Evolutionary conservation across 768 basidiomycete species (phyloP).

Genomic region (Leucosporidium yakuticum): DNA sequence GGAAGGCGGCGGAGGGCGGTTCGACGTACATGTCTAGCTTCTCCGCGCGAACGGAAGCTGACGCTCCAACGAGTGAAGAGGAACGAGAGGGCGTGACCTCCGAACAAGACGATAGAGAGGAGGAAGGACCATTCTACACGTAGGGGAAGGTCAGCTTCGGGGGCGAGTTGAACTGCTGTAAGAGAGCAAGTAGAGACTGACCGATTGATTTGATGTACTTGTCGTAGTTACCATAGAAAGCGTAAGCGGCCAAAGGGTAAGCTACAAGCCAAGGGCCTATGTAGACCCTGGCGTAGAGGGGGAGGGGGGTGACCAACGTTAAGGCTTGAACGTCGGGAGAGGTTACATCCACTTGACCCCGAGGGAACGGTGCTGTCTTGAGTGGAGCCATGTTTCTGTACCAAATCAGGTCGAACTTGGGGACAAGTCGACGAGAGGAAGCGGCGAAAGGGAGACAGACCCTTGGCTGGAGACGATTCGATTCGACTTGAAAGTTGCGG

Average conservation of each 20-base stretch:
- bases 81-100: conserved; percentile 85
- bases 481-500: not conserved
- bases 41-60: conserved; percentile 68
- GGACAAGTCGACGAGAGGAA: not conserved
- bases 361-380: conserved; percentile 2
- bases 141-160: not conserved
- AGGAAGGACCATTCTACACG: conserved; percentile 97
- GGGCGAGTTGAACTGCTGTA: no score
- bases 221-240: conserved; percentile 86
- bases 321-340: conserved; percentile 18
- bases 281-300: conserved; percentile 42
- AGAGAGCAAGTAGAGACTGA: not conserved
- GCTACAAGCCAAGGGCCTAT: conserved; percentile 44
- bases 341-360: conserved; percentile 6
- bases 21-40: conserved; percentile 61
- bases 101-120: conserved; percentile 74
- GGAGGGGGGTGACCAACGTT: conserved; percentile 33
- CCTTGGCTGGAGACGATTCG: not conserved
- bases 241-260: conserved; percentile 55
- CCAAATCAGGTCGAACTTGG: not conserved
- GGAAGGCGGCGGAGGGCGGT: not conserved
- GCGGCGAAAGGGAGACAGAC: not conserved
- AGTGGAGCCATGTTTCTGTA: not conserved
- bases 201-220: conserved; percentile 61
- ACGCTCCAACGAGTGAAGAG: conserved; percentile 85